Conservation (phyloP, 2,329 filamentous ascomycete species). For the Beauveria bassiana region DNA sequence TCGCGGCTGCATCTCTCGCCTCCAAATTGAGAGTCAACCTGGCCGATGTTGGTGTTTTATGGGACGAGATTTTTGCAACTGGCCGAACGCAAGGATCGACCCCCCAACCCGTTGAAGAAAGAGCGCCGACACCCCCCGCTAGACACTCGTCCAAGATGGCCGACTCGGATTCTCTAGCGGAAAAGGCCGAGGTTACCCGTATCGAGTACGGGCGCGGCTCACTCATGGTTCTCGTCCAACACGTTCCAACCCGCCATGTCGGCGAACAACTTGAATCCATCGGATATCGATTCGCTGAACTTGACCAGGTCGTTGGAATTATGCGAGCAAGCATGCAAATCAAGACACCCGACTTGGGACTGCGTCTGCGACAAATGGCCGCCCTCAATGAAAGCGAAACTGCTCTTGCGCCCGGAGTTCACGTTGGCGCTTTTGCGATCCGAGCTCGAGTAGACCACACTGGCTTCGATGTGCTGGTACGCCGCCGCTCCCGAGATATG, state of each 20-base stretch:
- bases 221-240: slow-evolving; percentile 70
- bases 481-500: slow-evolving; percentile 46
- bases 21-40: slow-evolving; percentile 56
- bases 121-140: slow-evolving; percentile 7
- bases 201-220: slow-evolving; percentile 60
- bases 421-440: slow-evolving; percentile 52
- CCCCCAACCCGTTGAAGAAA: neutral
- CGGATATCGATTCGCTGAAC: slow-evolving; percentile 71
- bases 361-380: slow-evolving; percentile 57
- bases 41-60: slow-evolving; percentile 59
- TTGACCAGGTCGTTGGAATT: slow-evolving; percentile 58
- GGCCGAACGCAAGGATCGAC: slow-evolving; percentile 27
- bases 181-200: slow-evolving; percentile 29
- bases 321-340: slow-evolving; percentile 72
- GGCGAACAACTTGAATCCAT: slow-evolving; percentile 56
- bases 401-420: slow-evolving; percentile 44
- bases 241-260: slow-evolving; percentile 49
- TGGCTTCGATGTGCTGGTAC: slow-evolving; percentile 58
- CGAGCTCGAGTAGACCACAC: slow-evolving; percentile 41
- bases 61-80: slow-evolving; percentile 68
- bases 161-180: slow-evolving; percentile 26
- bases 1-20: slow-evolving; percentile 69
- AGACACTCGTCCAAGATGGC: slow-evolving; percentile 5
- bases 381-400: slow-evolving; percentile 42
- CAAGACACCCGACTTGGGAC: slow-evolving; percentile 50